Evolutionary conservation across 345 rosid genomes (phyloP), one percentile per base, ranked within the genome.

Genomic region (Cardamine resedifolia): DNA sequence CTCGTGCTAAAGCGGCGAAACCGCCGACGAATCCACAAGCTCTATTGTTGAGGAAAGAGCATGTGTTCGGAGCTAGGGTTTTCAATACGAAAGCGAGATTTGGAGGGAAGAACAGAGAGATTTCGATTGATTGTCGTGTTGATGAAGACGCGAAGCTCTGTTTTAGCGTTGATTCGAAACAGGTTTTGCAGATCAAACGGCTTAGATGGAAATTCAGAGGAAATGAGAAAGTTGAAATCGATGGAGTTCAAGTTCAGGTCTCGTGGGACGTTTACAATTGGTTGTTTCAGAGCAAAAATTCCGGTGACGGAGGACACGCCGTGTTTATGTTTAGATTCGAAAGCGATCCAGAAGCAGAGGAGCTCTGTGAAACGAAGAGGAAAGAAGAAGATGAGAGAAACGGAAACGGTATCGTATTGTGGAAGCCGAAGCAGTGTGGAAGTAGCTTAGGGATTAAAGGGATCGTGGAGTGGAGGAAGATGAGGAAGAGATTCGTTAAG

Each of bases 241-340:
- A 90, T 16, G 98, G 97, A 1, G 90, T 85, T 10, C 30, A 79
- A 8, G 70, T 91, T 6, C 95, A 90, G 58, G 79, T 95, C 79
- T 95, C 97, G 0, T 95, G 99, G 99, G 99, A 95, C 47, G 92
- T 95, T 3, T 87, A 95, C 66, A 91, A 88, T 50, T 95, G 99
- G 99, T 50, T 95, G 47, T 90, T 90, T 50, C 84, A 90, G 27
- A 86, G 78, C n/a, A 72, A 68, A 1, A 24, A 4, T 4, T 60
- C 65, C 23, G 58, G 51, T 5, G 76, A 66, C 15, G 76, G 62
- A 51, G 84, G 85, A 10, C 91, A 87, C 53, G 97, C 90, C 0
- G 88, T 92, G 57, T 96, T 96, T 83, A 84, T 87, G 90, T 90
- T 96, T 77, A 80, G 87, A 74, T 96, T 96, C 51, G 99, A 91